These are phyloP conservation scores for Macrocystidia cucumis DNA, from an alignment of 1,284 basidiomycete genomes.

Conservation along the genomic window DNA sequence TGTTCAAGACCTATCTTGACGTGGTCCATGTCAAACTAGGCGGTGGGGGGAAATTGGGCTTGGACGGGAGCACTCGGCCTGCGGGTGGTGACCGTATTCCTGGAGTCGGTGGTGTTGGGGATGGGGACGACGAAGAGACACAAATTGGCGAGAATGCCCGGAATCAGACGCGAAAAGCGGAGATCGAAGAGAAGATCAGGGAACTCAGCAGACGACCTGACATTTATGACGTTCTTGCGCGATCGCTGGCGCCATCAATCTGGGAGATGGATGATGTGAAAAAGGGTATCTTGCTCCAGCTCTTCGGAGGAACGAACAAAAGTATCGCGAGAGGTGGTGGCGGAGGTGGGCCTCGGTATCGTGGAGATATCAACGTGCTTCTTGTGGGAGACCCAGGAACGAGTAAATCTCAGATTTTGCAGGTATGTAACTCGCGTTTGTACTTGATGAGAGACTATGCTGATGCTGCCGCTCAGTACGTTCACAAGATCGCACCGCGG, in stretches of 20 bases:
- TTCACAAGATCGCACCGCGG: slow-evolving; percentile 96
- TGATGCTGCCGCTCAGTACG: slow-evolving; percentile 56
- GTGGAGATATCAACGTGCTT: slow-evolving; percentile 96
- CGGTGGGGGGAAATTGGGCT: slow-evolving; percentile 62
- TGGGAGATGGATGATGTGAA: slow-evolving; percentile 99
- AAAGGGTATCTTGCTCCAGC: slow-evolving; percentile 92
- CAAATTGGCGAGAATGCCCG: slow-evolving; percentile 39
- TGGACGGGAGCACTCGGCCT: slow-evolving; percentile 77
- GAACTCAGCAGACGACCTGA: slow-evolving; percentile 73
- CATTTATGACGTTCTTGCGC: slow-evolving; percentile 82
- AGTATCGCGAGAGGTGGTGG: slow-evolving; percentile 89
- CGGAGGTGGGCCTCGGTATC: slow-evolving; percentile 90
- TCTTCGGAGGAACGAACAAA: slow-evolving; percentile 98
- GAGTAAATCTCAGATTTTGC: slow-evolving; percentile 92
- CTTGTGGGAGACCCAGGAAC: slow-evolving; percentile 98
- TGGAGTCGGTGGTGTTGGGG: slow-evolving; percentile 83
- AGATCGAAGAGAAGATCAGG: slow-evolving; percentile 59
- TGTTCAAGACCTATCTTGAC: slow-evolving; percentile 97
- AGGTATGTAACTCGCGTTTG: slow-evolving; percentile 39
- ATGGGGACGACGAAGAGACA: slow-evolving; percentile 54
- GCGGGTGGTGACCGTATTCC: slow-evolving; percentile 58
- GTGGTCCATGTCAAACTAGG: slow-evolving; percentile 89
- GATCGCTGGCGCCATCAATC: slow-evolving; percentile 89
- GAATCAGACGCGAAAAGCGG: slow-evolving; percentile 44
- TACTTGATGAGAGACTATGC: slow-evolving; percentile 2